Evolutionary conservation across 1,284 basidiomycete species (phyloP), one percentile per base, ranked within the genome.

Genomic region (Leccinum variabile): DNA sequence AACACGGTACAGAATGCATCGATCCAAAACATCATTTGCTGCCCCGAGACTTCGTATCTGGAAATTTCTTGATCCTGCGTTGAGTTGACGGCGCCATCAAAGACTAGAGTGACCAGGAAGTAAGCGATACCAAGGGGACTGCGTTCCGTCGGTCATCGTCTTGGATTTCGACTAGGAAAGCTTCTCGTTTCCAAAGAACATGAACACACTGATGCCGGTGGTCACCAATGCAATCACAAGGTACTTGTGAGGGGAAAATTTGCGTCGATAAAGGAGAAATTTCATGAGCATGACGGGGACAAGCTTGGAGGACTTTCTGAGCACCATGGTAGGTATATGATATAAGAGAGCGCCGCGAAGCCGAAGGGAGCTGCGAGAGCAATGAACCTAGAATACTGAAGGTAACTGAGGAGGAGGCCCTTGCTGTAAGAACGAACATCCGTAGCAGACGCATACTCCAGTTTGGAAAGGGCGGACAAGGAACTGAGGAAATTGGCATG

Each of bases 11-110:
- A 90, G 77, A 95, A 89, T 33, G 89, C 71, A 75, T 97, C 97
- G 77, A 98, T 98, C 86, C 90, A 97, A 74, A 99, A 90, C 97
- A 99, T 99, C 95, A 99, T 98, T 75, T 99, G 97, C 75, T 97
- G 95, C 4, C 97, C 97, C 0, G 89, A 87, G 22, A 96, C 86
- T 46, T 84, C 83, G 77, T 89, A 87, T 25, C 82, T 79, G 44
- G 86, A 81, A 76, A 99, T 99, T 65, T 99, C 92, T 78, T 98
- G 92, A 76, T 99, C 97, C 77, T 99, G 97, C 2, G 96, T 98
- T n/a, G 94, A 94, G 80, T 99, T 98, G 61, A 91, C 92, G 46
- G 93, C 88, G 25, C 97, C 97, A 75, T 99, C 97, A 56, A 99
- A 83, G 18, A 92, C 78, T 30, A 99, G 84, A 79, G 98, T 98